Conservation (phyloP, 2,329 filamentous ascomycete genomes). For the Fusarium mexicanum region DNA sequence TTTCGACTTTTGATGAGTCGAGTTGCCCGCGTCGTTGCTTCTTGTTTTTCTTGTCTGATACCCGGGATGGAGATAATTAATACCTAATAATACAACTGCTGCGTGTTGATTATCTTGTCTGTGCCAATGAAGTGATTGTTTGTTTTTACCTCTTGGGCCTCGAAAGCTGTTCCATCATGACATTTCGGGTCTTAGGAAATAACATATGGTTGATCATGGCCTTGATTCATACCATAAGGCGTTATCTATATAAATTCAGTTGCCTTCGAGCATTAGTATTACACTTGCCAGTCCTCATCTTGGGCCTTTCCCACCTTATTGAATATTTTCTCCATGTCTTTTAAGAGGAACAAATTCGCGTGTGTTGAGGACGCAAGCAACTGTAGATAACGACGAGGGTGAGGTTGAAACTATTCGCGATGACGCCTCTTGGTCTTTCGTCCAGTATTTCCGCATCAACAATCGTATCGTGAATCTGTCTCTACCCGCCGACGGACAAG, state of each 20-base stretch:
- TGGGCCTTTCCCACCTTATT: background rate
- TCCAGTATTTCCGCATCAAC: background rate
- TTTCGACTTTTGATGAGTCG: slow-evolving; percentile 30
- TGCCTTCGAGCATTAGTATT: background rate
- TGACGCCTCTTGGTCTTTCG: background rate
- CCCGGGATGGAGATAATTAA: slow-evolving; percentile 54
- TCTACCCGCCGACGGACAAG: background rate
- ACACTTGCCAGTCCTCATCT: background rate
- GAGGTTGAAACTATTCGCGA: background rate
- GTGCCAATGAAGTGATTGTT: background rate
- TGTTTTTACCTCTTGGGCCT: too few species aligned
- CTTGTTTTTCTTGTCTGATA: slow-evolving; percentile 51
- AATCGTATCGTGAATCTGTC: background rate
- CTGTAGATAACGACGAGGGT: background rate
- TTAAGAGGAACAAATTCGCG: background rate
- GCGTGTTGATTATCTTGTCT: slow-evolving; percentile 43
- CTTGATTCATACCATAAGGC: background rate
- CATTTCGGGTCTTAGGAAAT: too few species aligned
- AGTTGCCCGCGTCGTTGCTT: slow-evolving; percentile 41
- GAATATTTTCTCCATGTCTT: background rate
- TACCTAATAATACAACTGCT: slow-evolving; percentile 57
- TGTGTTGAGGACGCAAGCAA: background rate
- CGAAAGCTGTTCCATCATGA: background rate
- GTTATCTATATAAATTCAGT: background rate
- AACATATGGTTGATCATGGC: background rate